Percentiles rank a stretch among this genome's conserved stretches.
Conservation (phyloP, 345 rosid species). For the Eucalyptus paniculata region DNA sequence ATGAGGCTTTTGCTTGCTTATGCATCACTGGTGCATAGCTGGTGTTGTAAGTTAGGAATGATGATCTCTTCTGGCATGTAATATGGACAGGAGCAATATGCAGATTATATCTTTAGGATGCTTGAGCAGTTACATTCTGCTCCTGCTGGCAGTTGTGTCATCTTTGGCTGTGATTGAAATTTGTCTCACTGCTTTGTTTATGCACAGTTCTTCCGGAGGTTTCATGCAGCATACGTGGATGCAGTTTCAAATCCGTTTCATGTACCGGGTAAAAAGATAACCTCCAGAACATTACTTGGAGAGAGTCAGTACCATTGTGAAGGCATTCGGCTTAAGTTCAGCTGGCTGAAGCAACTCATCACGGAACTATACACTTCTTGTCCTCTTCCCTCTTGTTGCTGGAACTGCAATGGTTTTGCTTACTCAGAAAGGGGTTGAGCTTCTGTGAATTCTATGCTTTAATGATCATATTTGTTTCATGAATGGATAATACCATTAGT, state of each 20-base stretch:
- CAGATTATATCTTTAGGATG: no score
- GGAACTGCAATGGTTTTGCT: not conserved
- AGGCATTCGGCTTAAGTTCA: constrained; percentile 71
- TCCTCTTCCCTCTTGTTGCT: not conserved
- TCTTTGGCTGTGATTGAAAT: not conserved
- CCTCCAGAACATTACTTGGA: constrained; percentile 76
- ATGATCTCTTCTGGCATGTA: no score
- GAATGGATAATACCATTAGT: not conserved
- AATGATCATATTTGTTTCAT: not conserved
- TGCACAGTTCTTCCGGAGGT: constrained; percentile 69
- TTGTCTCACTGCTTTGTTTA: not conserved
- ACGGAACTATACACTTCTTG: not conserved
- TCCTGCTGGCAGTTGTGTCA: not conserved
- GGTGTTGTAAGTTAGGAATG: not conserved
- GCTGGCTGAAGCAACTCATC: constrained; percentile 7
- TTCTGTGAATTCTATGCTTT: not conserved
- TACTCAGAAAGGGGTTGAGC: not conserved
- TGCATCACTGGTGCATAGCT: not conserved
- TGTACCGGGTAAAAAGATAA: constrained; percentile 90
- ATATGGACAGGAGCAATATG: no score
- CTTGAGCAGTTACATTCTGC: not conserved
- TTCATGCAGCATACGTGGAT: constrained; percentile 93
- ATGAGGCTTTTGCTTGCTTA: not conserved
- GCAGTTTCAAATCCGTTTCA: constrained; percentile 95
- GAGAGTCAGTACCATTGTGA: constrained; percentile 75